These are phyloP conservation scores for Moricandia moricandioides DNA, from an alignment of 345 rosid species.

Conservation along the genomic window DNA sequence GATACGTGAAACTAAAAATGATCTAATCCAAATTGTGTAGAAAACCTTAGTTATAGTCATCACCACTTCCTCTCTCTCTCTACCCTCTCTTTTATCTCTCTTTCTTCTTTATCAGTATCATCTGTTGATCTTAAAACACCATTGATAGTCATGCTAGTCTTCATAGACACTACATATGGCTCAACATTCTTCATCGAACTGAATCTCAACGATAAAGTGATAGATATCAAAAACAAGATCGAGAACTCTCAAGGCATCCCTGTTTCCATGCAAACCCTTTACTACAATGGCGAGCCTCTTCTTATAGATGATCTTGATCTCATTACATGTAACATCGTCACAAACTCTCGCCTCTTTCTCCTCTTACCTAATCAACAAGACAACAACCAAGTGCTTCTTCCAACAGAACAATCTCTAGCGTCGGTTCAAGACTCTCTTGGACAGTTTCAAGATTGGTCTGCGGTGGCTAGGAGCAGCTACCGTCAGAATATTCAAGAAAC, in stretches of 20 bases:
- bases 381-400: background rate
- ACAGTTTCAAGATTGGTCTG: background rate
- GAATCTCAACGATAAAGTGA: conserved; percentile 56
- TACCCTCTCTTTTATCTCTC: background rate
- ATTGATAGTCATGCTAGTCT: conserved; percentile 47
- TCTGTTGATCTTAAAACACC: conserved; percentile 1
- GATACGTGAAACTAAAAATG: background rate
- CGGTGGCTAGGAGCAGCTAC: background rate
- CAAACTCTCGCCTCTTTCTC: conserved; percentile 54
- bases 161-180: conserved; percentile 50
- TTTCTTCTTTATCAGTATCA: background rate
- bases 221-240: conserved; percentile 64
- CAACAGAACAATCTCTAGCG: background rate
- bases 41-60: background rate
- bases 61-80: background rate
- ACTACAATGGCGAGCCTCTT: conserved; percentile 54
- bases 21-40: background rate
- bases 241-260: conserved; percentile 55
- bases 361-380: conserved; percentile 7
- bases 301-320: conserved; percentile 47
- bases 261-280: conserved; percentile 45
- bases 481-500: background rate
- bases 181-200: conserved; percentile 56
- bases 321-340: conserved; percentile 44
- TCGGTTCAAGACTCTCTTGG: background rate